A percentile compares a stretch with the other conserved stretches of the same genome.
Conservation (phyloP, 805 yeast genomes). For the Dipodascopsis uninucleata region DNA sequence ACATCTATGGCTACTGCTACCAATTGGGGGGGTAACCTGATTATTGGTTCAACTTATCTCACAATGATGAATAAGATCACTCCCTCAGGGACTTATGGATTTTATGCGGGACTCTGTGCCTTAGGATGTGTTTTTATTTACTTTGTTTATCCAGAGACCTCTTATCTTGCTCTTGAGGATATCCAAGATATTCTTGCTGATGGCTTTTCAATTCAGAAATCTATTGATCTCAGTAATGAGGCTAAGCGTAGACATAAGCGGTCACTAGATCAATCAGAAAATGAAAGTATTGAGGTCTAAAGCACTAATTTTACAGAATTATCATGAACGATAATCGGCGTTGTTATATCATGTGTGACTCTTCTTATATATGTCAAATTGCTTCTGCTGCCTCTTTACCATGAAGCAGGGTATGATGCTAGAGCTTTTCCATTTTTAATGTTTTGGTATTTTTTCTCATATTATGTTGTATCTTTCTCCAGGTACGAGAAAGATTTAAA, state of each 20-base stretch:
- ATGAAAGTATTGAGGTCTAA: no score
- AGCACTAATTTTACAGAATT: no score
- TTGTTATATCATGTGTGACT: no score
- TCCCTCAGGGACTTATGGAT: slow-evolving; percentile 90
- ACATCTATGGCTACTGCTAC: slow-evolving; percentile 86
- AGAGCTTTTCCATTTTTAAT: no score
- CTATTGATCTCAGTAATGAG: slow-evolving; percentile 51
- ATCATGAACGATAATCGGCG: no score
- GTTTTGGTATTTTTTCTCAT: no score
- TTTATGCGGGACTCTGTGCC: slow-evolving; percentile 79
- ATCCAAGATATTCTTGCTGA: slow-evolving; percentile 74
- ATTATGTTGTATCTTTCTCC: no score
- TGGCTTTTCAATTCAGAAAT: slow-evolving; percentile 80
- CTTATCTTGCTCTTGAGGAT: slow-evolving; percentile 87
- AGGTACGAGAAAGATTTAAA: no score
- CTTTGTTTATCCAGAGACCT: slow-evolving; percentile 88
- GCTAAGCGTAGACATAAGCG: slow-evolving; percentile 33
- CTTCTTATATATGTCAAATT: no score
- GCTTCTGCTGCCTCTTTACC: no score
- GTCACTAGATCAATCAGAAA: no score
- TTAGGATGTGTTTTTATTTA: slow-evolving; percentile 69
- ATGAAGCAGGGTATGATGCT: no score
- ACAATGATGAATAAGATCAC: slow-evolving; percentile 92
- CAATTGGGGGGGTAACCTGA: slow-evolving; percentile 93
- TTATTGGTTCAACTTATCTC: slow-evolving; percentile 85